Percentiles rank a stretch among this genome's conserved stretches.
Conservation (phyloP, 1,284 basidiomycete genomes). For the Boletus mariae region DNA sequence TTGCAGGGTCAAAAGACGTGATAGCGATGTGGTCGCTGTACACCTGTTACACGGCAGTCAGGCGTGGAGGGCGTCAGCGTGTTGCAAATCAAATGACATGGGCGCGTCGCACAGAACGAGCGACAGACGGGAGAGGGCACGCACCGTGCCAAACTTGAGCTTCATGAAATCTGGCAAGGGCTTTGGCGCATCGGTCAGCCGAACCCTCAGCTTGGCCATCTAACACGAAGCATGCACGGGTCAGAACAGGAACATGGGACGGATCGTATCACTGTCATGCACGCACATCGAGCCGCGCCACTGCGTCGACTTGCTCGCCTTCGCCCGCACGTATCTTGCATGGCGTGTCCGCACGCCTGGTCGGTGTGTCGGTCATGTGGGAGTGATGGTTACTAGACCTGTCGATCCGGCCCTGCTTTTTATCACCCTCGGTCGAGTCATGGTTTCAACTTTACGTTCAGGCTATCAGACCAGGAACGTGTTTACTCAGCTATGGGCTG, state of each 20-base stretch:
- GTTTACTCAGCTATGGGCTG: neutral
- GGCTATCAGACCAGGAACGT: neutral
- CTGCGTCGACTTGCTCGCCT: neutral
- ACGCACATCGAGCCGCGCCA: conserved; percentile 24
- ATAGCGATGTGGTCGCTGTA: conserved; percentile 83
- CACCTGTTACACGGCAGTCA: conserved; percentile 25
- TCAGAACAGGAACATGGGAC: neutral
- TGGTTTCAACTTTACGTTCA: neutral
- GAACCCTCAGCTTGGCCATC: conserved; percentile 42
- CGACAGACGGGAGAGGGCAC: neutral
- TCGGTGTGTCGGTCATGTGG: neutral
- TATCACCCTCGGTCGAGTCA: neutral
- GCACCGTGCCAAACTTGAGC: conserved; percentile 40
- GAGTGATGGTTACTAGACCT: neutral
- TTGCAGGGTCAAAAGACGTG: conserved; percentile 55
- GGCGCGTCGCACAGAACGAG: neutral
- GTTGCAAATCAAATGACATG: neutral
- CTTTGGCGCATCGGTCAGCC: conserved; percentile 35
- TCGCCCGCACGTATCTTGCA: neutral
- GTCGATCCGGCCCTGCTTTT: neutral
- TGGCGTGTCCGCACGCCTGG: neutral
- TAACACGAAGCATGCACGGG: conserved; percentile 14
- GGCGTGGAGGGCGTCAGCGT: neutral
- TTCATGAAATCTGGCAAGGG: conserved; percentile 35
- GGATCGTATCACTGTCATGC: neutral